Base-by-base conservation (phyloP, 495 filamentous ascomycete genomes). In the Penicillium taxi region DNA sequence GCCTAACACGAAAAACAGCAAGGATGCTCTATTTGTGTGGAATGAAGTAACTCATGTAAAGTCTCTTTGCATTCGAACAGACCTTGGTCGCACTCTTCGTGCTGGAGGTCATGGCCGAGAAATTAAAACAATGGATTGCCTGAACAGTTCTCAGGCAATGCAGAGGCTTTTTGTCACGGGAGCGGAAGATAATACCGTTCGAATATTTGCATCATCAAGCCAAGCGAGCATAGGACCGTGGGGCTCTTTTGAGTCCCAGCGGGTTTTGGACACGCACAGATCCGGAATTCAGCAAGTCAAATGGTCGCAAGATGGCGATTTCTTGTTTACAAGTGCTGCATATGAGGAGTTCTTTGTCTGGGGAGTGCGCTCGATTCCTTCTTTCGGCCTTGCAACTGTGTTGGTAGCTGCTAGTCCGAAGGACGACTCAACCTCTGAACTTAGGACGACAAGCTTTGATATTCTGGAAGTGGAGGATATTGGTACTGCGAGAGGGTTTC, bases 341-440 rank as follows among this genome's bases (percentile, higher is more conserved):
- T 80, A 75, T 38, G 90, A 94, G 48, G 93, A 96, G 50, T 81
- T 96, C 42, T 90, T 76, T 38, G 73, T 90, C 17, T 98, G 90
- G 89, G 68, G 74, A 21, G 51, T 94, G 8, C 57, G 63, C 1
- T 47, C 37, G 1, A 54, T 88, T 8, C 70, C 73, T 28, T 44
- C 58, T 22, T 55, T 76, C 40, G 64, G 77, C 39, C 30, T 81
- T 26, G 68, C 78, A 20, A 75, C 81, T 3, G 64, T 79, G 3
- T 74, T 80, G 42, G 76, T 86, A 47, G 77, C 76, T 0, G 57
- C 64, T 7, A 80, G 75, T 47, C 72, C 73, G 0, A 73, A 77
- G 14, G 63, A 69, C 9, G 75, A 74, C 2, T 62, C 69, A 0
- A 68, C 74, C 6, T 72, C 73, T 3, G 91, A 96, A 51, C 60